Base-by-base conservation (phyloP, 805 yeast species). In the Cyberlindnera japonica region DNA sequence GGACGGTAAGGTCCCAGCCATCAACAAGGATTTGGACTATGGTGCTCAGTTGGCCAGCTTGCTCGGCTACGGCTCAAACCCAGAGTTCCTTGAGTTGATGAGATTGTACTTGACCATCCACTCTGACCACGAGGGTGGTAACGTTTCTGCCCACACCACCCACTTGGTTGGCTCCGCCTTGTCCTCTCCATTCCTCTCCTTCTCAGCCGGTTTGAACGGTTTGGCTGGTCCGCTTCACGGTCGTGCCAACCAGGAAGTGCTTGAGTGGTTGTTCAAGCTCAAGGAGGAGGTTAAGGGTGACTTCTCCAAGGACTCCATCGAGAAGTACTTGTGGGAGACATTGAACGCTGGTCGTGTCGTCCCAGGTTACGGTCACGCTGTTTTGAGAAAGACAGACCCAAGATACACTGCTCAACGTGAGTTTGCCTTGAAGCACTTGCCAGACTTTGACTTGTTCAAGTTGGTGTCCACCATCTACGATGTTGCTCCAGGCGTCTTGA, bases 361-460 rank as follows among this genome's bases (percentile, higher is more conserved):
- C 51, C 93, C 93, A 62, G 93, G 93, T 62, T 84, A 84, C 64
- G 93, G 93, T 57, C 93, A 84, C 64, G 93, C 91, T 42, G 93
- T 84, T 39, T 74, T 84, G 60, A 81, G 93, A 72, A 81, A 83
- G 78, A 81, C 95, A 19, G 95, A 84, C 67, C 95, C 95, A 62
- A 79, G 95, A 65, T 84, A 81, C 76, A 78, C 75, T 32, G 93
- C 93, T 56, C 90, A 81, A 71, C 79, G 89, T 67, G 86, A 81
- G 69, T 85, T 84, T 58, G 95, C 91, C 40, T 67, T 74, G 55
- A 69, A 71, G 58, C 85, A 81, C 67, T 72, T 81, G 77, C 88
- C 90, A 62, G 83, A 83, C 62, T 82, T 80, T 64, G 86, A 79
- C 55, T 66, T 83, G 63, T 85, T 84, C 78, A 79, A 80, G 70